phyloP scores from a whole-genome alignment of 176 grass and related monocot species.

The Hyparrhenia diplandra region DNA sequence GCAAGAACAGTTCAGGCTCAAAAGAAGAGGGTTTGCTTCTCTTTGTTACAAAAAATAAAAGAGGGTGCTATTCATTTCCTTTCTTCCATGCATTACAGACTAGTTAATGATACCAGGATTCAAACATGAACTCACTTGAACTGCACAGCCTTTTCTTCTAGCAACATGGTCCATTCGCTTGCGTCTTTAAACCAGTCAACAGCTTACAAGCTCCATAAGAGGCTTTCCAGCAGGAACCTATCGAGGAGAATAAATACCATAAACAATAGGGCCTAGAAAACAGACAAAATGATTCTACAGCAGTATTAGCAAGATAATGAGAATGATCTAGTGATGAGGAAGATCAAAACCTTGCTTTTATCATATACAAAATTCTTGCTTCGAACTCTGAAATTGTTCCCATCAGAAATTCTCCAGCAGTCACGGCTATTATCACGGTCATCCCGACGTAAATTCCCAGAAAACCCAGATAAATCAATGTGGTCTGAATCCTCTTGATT shows the following conservation, averaged over 20 bases:
- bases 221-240: conserved; percentile 92
- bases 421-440: conserved; percentile 81
- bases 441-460: conserved; percentile 86
- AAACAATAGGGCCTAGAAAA: neutral
- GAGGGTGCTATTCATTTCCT: neutral
- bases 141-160: conserved; percentile 89
- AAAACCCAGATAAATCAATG: conserved; percentile 83
- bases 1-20: neutral
- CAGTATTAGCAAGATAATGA: conserved; percentile 13
- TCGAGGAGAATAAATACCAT: neutral
- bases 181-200: conserved; percentile 98
- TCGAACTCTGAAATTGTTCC: conserved; percentile 96
- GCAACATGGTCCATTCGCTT: conserved; percentile 96
- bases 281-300: conserved; percentile 18
- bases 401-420: conserved; percentile 96
- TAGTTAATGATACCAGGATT: conserved; percentile 8
- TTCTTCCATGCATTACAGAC: neutral
- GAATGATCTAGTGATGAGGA: neutral
- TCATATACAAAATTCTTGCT: conserved; percentile 83
- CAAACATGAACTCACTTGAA: conserved; percentile 59
- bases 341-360: conserved; percentile 75
- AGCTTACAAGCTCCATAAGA: conserved; percentile 90
- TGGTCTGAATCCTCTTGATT: conserved; percentile 55
- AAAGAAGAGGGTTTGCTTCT: neutral
- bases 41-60: neutral